These are phyloP conservation scores for Avena insularis DNA, from an alignment of 176 grass and related monocot species.

Conservation along the genomic window DNA sequence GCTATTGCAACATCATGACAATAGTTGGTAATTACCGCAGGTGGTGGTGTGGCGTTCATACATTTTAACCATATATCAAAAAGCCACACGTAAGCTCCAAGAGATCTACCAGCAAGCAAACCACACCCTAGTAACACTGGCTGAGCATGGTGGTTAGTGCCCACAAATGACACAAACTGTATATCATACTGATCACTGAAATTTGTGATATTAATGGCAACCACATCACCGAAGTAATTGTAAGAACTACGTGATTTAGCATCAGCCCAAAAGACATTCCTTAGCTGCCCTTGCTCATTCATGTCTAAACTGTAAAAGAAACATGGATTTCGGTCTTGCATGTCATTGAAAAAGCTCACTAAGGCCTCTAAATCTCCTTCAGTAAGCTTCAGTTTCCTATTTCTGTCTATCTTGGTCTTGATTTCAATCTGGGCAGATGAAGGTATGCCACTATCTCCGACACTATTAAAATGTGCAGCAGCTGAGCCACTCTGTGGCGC, in stretches of 20 bases:
- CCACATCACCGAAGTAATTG: constrained; percentile 79
- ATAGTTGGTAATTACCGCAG: constrained; percentile 74
- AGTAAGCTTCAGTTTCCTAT: constrained; percentile 66
- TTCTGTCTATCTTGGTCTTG: constrained; percentile 62
- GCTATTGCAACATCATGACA: constrained; percentile 69
- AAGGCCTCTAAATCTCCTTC: constrained; percentile 81
- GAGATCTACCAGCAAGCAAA: constrained; percentile 68
- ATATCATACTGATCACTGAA: constrained; percentile 71
- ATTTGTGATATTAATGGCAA: constrained; percentile 67
- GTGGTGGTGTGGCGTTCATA: constrained; percentile 72
- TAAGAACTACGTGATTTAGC: constrained; percentile 75
- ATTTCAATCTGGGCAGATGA: constrained; percentile 55
- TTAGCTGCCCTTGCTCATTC: constrained; percentile 85
- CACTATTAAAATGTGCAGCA: constrained; percentile 32
- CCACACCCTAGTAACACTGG: constrained; percentile 76
- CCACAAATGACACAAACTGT: constrained; percentile 72
- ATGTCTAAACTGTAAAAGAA: constrained; percentile 84
- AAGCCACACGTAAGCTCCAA: constrained; percentile 78
- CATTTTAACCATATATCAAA: constrained; percentile 76
- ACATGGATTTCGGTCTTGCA: constrained; percentile 75
- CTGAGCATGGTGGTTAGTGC: constrained; percentile 74
- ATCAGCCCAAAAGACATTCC: constrained; percentile 85
- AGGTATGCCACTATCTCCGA: constrained; percentile 37
- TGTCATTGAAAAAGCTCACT: constrained; percentile 68
- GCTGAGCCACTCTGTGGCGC: constrained; percentile 40